Evolutionary conservation across 768 basidiomycete genomes (phyloP).

Genomic region (Nidula microcarpa): DNA sequence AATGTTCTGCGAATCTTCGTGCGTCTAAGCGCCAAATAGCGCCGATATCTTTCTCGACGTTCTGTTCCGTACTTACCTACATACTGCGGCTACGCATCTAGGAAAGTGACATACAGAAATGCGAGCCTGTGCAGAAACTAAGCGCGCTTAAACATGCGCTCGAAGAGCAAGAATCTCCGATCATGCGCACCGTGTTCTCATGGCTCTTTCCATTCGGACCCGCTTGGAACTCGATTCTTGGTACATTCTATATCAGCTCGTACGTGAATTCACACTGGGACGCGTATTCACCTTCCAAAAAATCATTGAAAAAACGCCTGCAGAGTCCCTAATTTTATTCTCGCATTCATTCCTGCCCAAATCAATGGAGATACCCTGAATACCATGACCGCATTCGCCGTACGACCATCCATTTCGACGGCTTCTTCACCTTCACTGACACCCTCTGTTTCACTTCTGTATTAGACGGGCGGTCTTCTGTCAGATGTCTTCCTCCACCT

Average conservation of each 20-base stretch:
- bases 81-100: conserved; percentile 6
- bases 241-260: conserved; percentile 97
- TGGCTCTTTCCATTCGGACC: conserved; percentile 89
- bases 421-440: conserved; percentile 6
- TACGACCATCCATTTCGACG: conserved; percentile 28
- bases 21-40: background rate
- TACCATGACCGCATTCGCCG: conserved; percentile 93
- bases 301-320: too few relatives aligned
- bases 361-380: conserved; percentile 84
- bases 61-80: too few relatives aligned
- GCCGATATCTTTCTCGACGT: background rate
- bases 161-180: conserved; percentile 63
- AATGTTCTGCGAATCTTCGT: conserved; percentile 1
- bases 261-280: conserved; percentile 36
- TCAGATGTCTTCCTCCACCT: conserved; percentile 93
- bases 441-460: conserved; percentile 4
- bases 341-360: conserved; percentile 89
- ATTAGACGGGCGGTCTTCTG: conserved; percentile 82
- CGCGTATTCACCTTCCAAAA: background rate
- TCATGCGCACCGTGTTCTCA: conserved; percentile 77
- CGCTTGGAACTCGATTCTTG: conserved; percentile 85
- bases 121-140: conserved; percentile 40
- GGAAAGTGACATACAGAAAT: conserved; percentile 38
- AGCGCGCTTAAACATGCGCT: conserved; percentile 57
- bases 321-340: conserved; percentile 92